phyloP scores from a whole-genome alignment of 257 asterid species.

The Pogostemon cablin region DNA sequence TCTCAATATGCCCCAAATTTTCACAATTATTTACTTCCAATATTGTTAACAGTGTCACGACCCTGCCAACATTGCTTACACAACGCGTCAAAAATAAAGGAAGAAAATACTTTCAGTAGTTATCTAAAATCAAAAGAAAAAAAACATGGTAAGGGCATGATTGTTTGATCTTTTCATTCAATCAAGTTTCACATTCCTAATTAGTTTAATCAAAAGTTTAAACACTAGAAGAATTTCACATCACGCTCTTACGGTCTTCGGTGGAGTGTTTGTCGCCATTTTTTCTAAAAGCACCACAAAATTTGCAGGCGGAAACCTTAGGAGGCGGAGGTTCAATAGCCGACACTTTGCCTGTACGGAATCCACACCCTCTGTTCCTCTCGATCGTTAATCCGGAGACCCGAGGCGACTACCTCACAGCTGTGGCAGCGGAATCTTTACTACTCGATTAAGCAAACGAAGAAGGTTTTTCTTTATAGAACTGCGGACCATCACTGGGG shows the following conservation, averaged over 20 bases:
- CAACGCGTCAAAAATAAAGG: not conserved
- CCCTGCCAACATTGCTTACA: conserved; percentile 38
- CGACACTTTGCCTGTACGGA: conserved; percentile 49
- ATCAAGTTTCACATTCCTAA: conserved; percentile 28
- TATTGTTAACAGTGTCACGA: conserved; percentile 79
- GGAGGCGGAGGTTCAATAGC: conserved; percentile 60
- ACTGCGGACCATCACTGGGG: too few relatives aligned
- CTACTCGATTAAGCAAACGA: not conserved
- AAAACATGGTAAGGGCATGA: conserved; percentile 2
- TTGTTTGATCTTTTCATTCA: conserved; percentile 18
- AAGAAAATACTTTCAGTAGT: conserved; percentile 2
- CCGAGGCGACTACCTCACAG: conserved; percentile 21
- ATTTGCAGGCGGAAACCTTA: conserved; percentile 50
- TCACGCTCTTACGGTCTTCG: conserved; percentile 46
- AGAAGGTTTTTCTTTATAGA: too few relatives aligned
- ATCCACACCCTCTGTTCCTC: conserved; percentile 49
- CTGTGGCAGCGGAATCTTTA: conserved; percentile 27
- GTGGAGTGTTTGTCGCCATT: conserved; percentile 41
- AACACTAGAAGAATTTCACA: conserved; percentile 28
- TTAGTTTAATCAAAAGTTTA: not conserved
- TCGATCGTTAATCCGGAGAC: conserved; percentile 34
- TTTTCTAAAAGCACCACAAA: conserved; percentile 44
- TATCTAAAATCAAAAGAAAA: not conserved
- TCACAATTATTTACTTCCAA: conserved; percentile 75
- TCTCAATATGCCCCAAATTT: conserved; percentile 67